These are phyloP conservation scores for Chlorella variabilis DNA, from an alignment of 163 green algal species.

Conservation along the genomic window DNA sequence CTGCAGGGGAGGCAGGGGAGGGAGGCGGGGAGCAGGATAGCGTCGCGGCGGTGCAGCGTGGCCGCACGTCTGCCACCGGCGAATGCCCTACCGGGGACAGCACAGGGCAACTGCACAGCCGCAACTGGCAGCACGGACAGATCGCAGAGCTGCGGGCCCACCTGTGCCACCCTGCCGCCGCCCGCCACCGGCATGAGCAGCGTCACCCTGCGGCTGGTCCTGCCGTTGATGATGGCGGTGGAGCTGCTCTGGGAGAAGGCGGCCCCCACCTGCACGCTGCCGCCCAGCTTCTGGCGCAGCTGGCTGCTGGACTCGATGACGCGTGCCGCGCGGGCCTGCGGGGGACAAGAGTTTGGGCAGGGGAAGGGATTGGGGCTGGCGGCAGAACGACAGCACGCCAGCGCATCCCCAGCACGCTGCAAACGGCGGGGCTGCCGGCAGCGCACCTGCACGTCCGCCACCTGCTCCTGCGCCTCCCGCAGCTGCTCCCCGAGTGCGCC, in stretches of 20 bases:
- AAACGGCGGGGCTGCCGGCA: neutral
- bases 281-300: conserved; percentile 11
- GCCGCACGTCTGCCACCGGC: too few relatives aligned
- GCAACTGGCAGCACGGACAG: too few relatives aligned
- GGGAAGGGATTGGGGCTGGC: neutral
- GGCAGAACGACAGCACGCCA: too few relatives aligned
- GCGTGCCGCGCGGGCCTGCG: conserved; percentile 10
- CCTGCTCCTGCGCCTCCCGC: conserved; percentile 30
- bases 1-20: neutral
- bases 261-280: conserved; percentile 8
- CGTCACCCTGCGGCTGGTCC: neutral
- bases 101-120: too few relatives aligned
- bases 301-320: conserved; percentile 16
- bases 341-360: neutral
- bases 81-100: too few relatives aligned
- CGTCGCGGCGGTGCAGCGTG: too few relatives aligned
- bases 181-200: conserved; percentile 34
- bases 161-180: conserved; percentile 8
- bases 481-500: conserved; percentile 27
- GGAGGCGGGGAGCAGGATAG: neutral
- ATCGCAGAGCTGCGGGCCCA: neutral
- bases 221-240: conserved; percentile 17
- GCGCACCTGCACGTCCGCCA: conserved; percentile 25
- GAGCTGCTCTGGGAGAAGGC: conserved; percentile 28
- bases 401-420: too few relatives aligned